Evolutionary conservation across 2,329 filamentous ascomycete species (phyloP).

Genomic region (Thelonectria discophora): DNA sequence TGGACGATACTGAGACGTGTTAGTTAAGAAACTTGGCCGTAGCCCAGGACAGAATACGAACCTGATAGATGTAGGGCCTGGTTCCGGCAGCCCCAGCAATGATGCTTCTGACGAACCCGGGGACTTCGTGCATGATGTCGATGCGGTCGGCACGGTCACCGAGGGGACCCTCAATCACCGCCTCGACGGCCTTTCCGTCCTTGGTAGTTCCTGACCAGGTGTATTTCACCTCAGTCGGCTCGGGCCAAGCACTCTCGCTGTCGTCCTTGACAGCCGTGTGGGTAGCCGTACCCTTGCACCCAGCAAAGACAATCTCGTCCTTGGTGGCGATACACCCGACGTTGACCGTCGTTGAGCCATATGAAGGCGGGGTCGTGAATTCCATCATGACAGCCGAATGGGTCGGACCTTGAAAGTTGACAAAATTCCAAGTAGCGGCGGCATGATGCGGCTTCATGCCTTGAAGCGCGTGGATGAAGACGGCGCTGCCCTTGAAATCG

Average conservation of each 20-base stretch:
- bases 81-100: slow-evolving; percentile 88
- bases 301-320: slow-evolving; percentile 79
- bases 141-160: slow-evolving; percentile 77
- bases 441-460: slow-evolving; percentile 99
- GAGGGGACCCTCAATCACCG: slow-evolving; percentile 73
- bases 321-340: slow-evolving; percentile 88
- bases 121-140: slow-evolving; percentile 96
- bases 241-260: slow-evolving; percentile 84
- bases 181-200: slow-evolving; percentile 78
- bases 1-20: slow-evolving; percentile 70
- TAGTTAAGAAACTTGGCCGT: slow-evolving; percentile 28
- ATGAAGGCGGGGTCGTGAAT: slow-evolving; percentile 91
- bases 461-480: slow-evolving; percentile 87
- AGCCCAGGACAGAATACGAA: slow-evolving; percentile 50
- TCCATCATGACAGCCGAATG: slow-evolving; percentile 96
- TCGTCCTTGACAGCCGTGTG: slow-evolving; percentile 79
- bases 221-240: slow-evolving; percentile 78
- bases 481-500: slow-evolving; percentile 80
- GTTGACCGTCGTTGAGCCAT: slow-evolving; percentile 83
- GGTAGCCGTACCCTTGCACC: slow-evolving; percentile 69
- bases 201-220: slow-evolving; percentile 80
- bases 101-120: slow-evolving; percentile 93
- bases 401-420: slow-evolving; percentile 86
- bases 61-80: slow-evolving; percentile 97
- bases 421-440: slow-evolving; percentile 91